Percentiles rank a stretch among this genome's conserved stretches.
These are phyloP conservation scores for Arabidopsis suecica DNA, from an alignment of 345 rosid genomes.

Conservation along the genomic window DNA sequence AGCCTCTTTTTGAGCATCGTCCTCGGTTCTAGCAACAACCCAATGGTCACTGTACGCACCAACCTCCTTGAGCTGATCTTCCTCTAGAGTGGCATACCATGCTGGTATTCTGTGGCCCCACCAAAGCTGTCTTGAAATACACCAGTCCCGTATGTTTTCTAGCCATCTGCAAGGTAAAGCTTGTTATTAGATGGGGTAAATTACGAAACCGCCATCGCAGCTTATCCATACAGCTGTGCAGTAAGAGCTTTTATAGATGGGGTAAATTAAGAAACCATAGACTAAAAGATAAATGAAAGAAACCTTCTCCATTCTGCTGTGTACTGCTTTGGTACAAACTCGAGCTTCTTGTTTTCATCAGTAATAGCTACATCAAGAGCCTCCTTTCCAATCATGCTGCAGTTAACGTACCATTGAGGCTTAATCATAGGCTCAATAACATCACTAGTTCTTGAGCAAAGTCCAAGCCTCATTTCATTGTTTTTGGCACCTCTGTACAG, in stretches of 20 bases:
- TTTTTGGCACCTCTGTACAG: conserved; percentile 74
- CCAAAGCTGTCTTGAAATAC: conserved; percentile 97
- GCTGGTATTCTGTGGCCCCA: conserved; percentile 98
- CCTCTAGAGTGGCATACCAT: conserved; percentile 84
- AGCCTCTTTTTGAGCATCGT: conserved; percentile 69
- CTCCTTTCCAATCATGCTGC: conserved; percentile 70
- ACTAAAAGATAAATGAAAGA: conserved; percentile 31
- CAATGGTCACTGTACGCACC: conserved; percentile 87
- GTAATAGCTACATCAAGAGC: conserved; percentile 78
- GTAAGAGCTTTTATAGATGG: conserved; percentile 16
- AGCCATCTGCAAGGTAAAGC: conserved; percentile 74
- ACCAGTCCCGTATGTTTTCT: conserved; percentile 97
- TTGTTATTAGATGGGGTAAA: conserved; percentile 30
- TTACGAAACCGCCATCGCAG: background rate
- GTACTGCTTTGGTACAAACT: conserved; percentile 87
- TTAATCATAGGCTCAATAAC: conserved; percentile 90
- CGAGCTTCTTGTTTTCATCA: conserved; percentile 66
- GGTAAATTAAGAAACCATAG: conserved; percentile 2
- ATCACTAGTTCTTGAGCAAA: conserved; percentile 81
- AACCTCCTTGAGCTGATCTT: conserved; percentile 72
- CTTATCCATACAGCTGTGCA: background rate
- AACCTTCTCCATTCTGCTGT: conserved; percentile 95
- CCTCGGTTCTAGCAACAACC: conserved; percentile 82
- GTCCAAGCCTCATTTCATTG: conserved; percentile 94
- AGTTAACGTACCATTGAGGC: conserved; percentile 92